Conservation (phyloP, 2,329 filamentous ascomycete species). For the Magnaporthiopsis rhizophila region DNA sequence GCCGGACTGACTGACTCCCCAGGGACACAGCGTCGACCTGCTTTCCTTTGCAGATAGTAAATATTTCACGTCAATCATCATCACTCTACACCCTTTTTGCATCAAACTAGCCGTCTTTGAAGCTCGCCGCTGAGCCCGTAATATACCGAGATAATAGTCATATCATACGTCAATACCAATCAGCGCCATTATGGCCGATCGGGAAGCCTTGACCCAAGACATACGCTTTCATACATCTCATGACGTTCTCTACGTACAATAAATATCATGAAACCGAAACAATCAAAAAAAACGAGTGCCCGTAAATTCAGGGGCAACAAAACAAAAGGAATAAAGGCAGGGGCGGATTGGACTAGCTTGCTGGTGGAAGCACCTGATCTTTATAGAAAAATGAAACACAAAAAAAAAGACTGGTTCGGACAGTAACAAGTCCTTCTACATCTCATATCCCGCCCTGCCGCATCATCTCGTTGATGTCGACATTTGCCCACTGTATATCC, state of each 20-base stretch:
- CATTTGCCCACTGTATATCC: slow-evolving; percentile 35
- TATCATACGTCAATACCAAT: too few species aligned
- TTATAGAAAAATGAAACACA: not conserved
- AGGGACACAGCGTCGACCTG: not conserved
- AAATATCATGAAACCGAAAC: too few species aligned
- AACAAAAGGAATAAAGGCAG: not conserved
- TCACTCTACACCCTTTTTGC: too few species aligned
- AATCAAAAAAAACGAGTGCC: too few species aligned
- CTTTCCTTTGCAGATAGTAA: not conserved
- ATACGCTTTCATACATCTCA: too few species aligned
- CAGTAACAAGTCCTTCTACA: not conserved
- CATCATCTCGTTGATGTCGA: slow-evolving; percentile 37
- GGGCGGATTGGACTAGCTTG: not conserved
- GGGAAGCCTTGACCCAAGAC: too few species aligned
- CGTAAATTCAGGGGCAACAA: too few species aligned
- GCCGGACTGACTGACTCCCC: not conserved
- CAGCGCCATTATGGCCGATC: too few species aligned
- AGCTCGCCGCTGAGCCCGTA: too few species aligned
- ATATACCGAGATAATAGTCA: too few species aligned
- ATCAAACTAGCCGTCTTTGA: too few species aligned
- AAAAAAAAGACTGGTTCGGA: not conserved
- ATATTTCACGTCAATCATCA: not conserved
- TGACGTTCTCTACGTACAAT: too few species aligned
- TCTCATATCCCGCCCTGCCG: slow-evolving; percentile 18
- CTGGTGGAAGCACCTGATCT: not conserved